phyloP scores from a whole-genome alignment of 306 rosid species.

The Cicer arietinum region DNA sequence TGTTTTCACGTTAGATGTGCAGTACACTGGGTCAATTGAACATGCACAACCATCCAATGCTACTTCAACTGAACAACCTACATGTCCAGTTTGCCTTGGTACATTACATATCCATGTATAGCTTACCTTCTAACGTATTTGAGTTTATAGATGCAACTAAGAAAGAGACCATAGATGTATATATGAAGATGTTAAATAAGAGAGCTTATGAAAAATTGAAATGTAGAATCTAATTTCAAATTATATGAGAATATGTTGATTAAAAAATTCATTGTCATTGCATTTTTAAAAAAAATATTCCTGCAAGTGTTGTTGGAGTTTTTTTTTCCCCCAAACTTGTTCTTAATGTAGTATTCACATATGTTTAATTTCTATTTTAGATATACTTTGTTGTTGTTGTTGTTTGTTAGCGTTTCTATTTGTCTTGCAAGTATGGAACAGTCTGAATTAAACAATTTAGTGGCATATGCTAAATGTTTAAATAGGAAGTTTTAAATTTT shows the following conservation, averaged over 20 bases:
- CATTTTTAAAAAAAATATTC: neutral
- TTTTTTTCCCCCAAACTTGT: neutral
- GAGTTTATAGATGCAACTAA: neutral
- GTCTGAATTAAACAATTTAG: conserved; percentile 3
- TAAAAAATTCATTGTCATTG: neutral
- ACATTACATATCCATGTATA: conserved; percentile 11
- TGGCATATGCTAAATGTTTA: neutral
- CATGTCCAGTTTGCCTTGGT: conserved; percentile 98
- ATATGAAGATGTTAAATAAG: neutral
- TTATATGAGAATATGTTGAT: neutral
- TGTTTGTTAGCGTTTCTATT: neutral
- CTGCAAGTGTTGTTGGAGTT: neutral
- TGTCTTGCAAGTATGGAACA: conserved; percentile 12
- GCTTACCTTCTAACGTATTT: neutral
- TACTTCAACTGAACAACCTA: conserved; percentile 81
- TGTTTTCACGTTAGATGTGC: conserved; percentile 83
- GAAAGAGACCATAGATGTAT: neutral
- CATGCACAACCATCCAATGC: conserved; percentile 76
- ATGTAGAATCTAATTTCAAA: neutral
- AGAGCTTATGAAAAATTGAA: neutral
- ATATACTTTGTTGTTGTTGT: neutral
- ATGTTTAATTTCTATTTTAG: neutral
- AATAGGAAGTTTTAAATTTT: neutral
- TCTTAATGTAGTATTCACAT: neutral
- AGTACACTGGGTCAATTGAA: conserved; percentile 85